phyloP scores from a whole-genome alignment of 2,329 filamentous ascomycete species.

The Paraphaeosphaeria minitans region DNA sequence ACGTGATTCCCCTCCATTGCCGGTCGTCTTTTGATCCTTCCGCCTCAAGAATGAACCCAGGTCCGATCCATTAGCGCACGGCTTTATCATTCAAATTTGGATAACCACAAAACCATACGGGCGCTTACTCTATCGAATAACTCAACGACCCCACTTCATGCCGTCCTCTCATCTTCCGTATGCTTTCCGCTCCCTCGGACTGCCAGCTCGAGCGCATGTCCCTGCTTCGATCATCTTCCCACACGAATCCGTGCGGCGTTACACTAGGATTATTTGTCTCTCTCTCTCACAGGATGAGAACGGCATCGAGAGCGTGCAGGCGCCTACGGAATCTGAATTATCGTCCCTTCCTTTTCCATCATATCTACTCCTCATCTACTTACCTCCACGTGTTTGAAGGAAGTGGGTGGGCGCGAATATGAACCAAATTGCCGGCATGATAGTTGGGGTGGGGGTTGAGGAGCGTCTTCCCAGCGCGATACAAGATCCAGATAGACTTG shows the following conservation, averaged over 20 bases:
- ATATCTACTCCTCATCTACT: too few species aligned
- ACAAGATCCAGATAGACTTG: constrained; percentile 1
- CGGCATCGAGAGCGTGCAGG: background rate
- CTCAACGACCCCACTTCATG: too few species aligned
- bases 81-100: background rate
- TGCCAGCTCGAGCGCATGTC: background rate
- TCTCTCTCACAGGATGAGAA: background rate
- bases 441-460: background rate
- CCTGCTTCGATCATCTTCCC: background rate
- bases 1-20: constrained; percentile 6
- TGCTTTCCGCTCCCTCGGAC: background rate
- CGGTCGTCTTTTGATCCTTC: background rate
- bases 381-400: background rate
- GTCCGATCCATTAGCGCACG: background rate
- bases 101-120: background rate
- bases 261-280: background rate
- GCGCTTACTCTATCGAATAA: background rate
- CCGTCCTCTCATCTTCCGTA: background rate
- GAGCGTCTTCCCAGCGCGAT: background rate
- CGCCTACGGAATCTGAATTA: background rate
- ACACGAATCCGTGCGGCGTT: background rate
- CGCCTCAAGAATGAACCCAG: background rate
- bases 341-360: too few species aligned
- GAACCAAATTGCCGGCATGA: background rate
- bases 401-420: background rate